Evolutionary conservation across 495 filamentous ascomycete species (phyloP).

Genomic region (Xylaria telfairii): DNA sequence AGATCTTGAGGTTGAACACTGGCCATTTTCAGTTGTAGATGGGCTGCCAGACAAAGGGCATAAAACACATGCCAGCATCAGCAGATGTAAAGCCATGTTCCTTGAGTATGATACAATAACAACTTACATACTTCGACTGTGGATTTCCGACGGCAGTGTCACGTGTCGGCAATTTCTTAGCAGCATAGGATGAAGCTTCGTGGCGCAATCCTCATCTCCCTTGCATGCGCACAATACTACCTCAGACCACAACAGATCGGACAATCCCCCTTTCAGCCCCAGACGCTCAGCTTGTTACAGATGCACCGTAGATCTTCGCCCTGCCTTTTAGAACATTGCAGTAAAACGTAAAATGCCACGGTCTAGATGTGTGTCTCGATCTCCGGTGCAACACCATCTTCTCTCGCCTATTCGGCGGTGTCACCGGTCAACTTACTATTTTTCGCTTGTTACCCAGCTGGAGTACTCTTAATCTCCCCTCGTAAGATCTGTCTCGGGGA

Average conservation of each 20-base stretch:
- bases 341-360: neutral
- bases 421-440: neutral
- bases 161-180: neutral
- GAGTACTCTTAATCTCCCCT: neutral
- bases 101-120: neutral
- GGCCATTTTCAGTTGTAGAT: neutral
- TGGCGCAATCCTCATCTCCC: slow-evolving; percentile 1
- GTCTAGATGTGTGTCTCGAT: neutral
- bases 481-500: too few species aligned
- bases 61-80: neutral
- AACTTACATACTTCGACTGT: neutral
- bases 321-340: neutral
- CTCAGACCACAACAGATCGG: neutral
- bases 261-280: neutral
- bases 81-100: neutral
- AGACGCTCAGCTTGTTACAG: slow-evolving; percentile 10
- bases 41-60: neutral
- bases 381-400: slow-evolving; percentile 5
- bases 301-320: slow-evolving; percentile 5
- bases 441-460: neutral
- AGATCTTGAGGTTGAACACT: neutral
- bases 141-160: neutral
- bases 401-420: neutral
- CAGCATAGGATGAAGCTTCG: slow-evolving; percentile 1
- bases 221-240: neutral